These are phyloP conservation scores for Olyra latifolia DNA, from an alignment of 176 grass and related monocot species.

Conservation along the genomic window DNA sequence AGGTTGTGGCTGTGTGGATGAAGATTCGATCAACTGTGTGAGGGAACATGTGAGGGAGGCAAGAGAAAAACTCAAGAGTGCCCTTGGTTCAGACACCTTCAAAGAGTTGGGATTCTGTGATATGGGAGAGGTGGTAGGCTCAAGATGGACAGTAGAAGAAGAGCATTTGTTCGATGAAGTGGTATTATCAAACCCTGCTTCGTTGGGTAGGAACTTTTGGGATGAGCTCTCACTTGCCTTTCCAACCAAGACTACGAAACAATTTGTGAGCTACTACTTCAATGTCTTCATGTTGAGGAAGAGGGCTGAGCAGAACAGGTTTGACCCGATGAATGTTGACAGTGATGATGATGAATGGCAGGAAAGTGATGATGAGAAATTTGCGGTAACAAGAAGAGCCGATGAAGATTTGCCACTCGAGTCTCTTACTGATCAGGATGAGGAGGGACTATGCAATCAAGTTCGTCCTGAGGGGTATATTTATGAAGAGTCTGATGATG, in stretches of 20 bases:
- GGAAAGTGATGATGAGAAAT: constrained; percentile 53
- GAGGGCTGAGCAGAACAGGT: constrained; percentile 81
- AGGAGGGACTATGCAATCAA: constrained; percentile 44
- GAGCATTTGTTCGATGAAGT: constrained; percentile 77
- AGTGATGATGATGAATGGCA: constrained; percentile 93
- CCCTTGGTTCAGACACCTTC: constrained; percentile 52
- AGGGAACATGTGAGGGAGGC: constrained; percentile 78
- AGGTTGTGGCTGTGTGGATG: constrained; percentile 62
- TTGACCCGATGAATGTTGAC: constrained; percentile 64
- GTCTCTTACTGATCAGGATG: constrained; percentile 60
- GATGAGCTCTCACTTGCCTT: constrained; percentile 64
- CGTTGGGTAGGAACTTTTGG: constrained; percentile 75
- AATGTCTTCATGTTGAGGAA: constrained; percentile 93
- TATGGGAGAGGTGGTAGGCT: constrained; percentile 81
- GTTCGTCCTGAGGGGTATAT: constrained; percentile 15
- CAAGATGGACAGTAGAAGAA: constrained; percentile 74
- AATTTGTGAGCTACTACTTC: constrained; percentile 85
- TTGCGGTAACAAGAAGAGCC: constrained; percentile 32
- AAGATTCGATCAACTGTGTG: constrained; percentile 60
- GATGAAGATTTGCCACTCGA: constrained; percentile 67
- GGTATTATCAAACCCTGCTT: constrained; percentile 61
- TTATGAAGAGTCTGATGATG: constrained; percentile 47
- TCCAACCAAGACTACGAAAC: constrained; percentile 56
- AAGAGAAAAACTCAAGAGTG: constrained; percentile 58
- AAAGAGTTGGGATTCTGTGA: constrained; percentile 65